Evolutionary conservation across 2,329 filamentous ascomycete species (phyloP).

Genomic region (Xylariales sp.): DNA sequence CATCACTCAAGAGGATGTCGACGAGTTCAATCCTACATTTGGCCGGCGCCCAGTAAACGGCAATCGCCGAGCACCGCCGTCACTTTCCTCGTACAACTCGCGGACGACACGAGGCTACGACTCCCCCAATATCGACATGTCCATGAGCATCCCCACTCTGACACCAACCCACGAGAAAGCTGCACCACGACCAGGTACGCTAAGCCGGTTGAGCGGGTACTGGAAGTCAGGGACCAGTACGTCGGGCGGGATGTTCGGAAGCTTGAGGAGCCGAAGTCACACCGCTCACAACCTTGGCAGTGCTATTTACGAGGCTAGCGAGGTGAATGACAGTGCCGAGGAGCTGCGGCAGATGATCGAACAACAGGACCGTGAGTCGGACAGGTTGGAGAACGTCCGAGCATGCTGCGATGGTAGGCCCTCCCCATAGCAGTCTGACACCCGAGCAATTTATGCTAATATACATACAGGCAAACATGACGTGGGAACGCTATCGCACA

Average conservation of each 20-base stretch:
- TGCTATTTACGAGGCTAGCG: conserved; percentile 54
- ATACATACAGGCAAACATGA: conserved; percentile 76
- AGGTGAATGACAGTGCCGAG: conserved; percentile 73
- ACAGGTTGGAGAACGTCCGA: conserved; percentile 87
- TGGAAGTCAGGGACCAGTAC: conserved; percentile 41
- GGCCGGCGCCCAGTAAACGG: conserved; percentile 33
- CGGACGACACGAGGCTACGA: conserved; percentile 63
- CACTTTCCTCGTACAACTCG: conserved; percentile 77
- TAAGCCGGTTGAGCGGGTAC: conserved; percentile 57
- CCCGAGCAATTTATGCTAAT: no score
- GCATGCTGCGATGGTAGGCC: conserved; percentile 93
- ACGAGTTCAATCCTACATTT: conserved; percentile 76
- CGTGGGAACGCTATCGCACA: conserved; percentile 54
- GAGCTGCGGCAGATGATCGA: conserved; percentile 78
- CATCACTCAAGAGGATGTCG: conserved; percentile 58
- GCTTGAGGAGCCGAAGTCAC: conserved; percentile 45
- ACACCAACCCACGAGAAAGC: conserved; percentile 44
- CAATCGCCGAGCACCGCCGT: conserved; percentile 53
- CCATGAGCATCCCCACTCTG: conserved; percentile 52
- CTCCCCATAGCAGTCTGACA: no score
- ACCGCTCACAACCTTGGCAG: conserved; percentile 21
- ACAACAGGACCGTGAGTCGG: conserved; percentile 68
- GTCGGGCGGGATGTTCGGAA: conserved; percentile 46
- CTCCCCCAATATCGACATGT: conserved; percentile 49
- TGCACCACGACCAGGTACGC: conserved; percentile 36